Base-by-base conservation (phyloP, 2,329 filamentous ascomycete genomes). In the Sporothrix phasma region DNA sequence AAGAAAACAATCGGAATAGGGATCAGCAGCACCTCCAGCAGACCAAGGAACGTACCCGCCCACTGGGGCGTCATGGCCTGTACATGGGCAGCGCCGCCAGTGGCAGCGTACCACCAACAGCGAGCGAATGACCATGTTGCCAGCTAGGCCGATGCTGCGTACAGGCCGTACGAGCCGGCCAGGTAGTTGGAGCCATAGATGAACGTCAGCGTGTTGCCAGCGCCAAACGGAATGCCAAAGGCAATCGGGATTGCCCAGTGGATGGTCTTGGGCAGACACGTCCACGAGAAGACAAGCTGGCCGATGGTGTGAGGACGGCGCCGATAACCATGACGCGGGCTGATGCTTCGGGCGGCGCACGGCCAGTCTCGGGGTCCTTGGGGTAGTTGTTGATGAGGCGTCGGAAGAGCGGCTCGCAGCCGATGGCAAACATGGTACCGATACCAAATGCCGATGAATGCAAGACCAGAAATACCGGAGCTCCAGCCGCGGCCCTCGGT, bases 251-350 rank as follows among this genome's bases (percentile, higher is more conserved):
- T 79, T 22, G 91, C 85, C 88, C 89, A 95, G 72, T 90, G 92
- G 37, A 95, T 90, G 4, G 84, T 82, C 0, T 76, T 77, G 0
- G 92, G 92, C 0, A 91, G 84, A 66, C 87, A 92, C 0, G 92
- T 96, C 91, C 91, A 96, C 0, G 89, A 85, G 71, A 97, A 97
- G 73, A 87, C 88, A 26, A 97, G 82, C 74, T 96, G 88, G 17
- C 92, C 92, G 3, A 90, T 74, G 0, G 88, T 0, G 89, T 85
- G 0, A 90, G 77, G 1, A 95, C 73, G 0, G 90, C 84, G 3
- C 88, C 90, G 29, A 96, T 84, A 69, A 87, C 90, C 71, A 96
- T 88, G 64, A 94, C 82, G 47, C 85, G 84, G 3, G 93, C 90
- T 68, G 89, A 90, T 0, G 91, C 88, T 75, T 97, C 92, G 0